Evolutionary conservation across 148 eudicot genomes (phyloP), one percentile per base, ranked within the genome.

Genomic region (Polygonum aviculare): DNA sequence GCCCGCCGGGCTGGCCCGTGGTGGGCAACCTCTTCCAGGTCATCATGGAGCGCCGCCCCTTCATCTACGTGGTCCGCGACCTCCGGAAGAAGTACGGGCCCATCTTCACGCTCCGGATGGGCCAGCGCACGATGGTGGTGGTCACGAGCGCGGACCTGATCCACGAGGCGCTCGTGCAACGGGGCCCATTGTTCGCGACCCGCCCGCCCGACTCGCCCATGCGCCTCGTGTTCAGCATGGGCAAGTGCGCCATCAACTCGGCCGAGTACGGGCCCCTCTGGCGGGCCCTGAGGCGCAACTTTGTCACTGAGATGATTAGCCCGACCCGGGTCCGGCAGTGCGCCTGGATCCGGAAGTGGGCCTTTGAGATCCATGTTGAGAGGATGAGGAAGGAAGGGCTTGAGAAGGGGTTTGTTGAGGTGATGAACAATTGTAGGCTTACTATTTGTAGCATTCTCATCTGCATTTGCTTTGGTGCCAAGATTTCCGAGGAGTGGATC

Each of bases 71-170:
- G 2, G 88, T 95, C 7, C 87, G 87, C 8, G 98, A 95, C 78
- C 80, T 92, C 18, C 90, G 96, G 0, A 79, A 80, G 12, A 84
- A 76, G 26, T 95, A 90, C 73, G 98, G 98, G 38, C 97, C 98
- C 1, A 95, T 95, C 26, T 95, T 95, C 86, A 95, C 94, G 73
- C 85, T 95, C 91, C 84, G 86, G 50, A 95, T 95, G 98, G 98
- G 98, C 49, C 98, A 95, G 54, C 88, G 94, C 0, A 90, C 97
- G 50, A 80, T 95, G 9, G 75, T 95, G 2, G 80, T 95, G 72
- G 51, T 95, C 7, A 89, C 97, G 2, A 85, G 89, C 79, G 78
- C 96, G 0, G 93, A 90, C 33, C 96, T 95, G 33, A 95, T 90
- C 77, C 98, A 95, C 35, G 98, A 95, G 71, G 96, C 98, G 55